Conservation (phyloP, 768 basidiomycete species). For the Tricholoma hemisulphureum region DNA sequence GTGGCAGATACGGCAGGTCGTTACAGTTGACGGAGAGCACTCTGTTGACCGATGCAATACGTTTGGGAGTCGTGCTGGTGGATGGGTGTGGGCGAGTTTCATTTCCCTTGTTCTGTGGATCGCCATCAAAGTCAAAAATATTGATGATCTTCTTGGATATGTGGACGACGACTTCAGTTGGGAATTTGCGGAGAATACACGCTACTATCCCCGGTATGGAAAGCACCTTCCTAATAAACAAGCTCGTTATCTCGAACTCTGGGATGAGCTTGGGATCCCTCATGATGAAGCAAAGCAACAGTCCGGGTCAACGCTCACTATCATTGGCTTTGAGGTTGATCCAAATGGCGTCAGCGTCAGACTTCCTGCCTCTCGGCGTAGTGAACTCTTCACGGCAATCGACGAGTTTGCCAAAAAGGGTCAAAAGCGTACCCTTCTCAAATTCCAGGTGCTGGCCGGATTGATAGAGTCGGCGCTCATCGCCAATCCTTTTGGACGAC, state of each 20-base stretch:
- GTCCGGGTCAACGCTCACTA: neutral
- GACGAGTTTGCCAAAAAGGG: neutral
- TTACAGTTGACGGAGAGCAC: constrained; percentile 25
- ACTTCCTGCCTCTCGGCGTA: neutral
- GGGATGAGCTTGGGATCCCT: constrained; percentile 6
- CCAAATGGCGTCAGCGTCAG: constrained; percentile 3
- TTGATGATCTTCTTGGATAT: neutral
- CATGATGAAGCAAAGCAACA: constrained; percentile 7
- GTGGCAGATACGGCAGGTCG: constrained; percentile 32
- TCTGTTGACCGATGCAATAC: constrained; percentile 32
- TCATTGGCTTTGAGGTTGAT: constrained; percentile 10
- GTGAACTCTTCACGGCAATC: neutral
- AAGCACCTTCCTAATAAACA: constrained; percentile 2
- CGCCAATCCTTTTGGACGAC: neutral
- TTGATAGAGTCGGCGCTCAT: neutral
- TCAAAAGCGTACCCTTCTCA: neutral
- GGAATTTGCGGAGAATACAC: neutral
- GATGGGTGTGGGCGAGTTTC: constrained; percentile 27
- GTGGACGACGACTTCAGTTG: neutral
- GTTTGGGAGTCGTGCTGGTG: constrained; percentile 32
- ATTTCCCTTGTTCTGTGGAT: constrained; percentile 20
- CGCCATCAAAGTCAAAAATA: neutral
- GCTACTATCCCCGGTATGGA: constrained; percentile 1
- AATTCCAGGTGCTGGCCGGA: neutral
- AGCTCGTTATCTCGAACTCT: constrained; percentile 1